Conservation (phyloP, 2,329 filamentous ascomycete species). For the Verticillium alfalfae region DNA sequence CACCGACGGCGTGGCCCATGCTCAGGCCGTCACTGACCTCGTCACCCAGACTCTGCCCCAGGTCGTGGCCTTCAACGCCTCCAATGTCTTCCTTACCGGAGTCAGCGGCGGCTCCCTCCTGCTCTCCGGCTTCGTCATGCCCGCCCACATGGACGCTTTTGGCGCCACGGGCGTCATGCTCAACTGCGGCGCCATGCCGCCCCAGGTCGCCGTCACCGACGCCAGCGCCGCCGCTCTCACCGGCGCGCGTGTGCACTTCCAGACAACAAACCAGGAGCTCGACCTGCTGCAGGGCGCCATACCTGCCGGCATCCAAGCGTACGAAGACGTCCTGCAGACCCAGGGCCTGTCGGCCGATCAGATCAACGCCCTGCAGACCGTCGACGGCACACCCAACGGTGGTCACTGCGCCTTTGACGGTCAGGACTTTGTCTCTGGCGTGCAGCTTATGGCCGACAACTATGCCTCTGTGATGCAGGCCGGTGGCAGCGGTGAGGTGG, state of each 20-base stretch:
- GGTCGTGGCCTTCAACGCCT: slow-evolving; percentile 46
- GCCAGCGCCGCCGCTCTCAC: slow-evolving; percentile 30
- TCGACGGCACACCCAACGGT: slow-evolving; percentile 48
- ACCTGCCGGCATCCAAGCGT: slow-evolving; percentile 42
- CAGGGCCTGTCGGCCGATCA: slow-evolving; percentile 36
- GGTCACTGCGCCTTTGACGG: slow-evolving; percentile 56
- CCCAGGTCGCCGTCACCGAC: slow-evolving; percentile 45
- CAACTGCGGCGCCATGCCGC: slow-evolving; percentile 48
- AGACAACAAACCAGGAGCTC: slow-evolving; percentile 48
- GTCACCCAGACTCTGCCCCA: slow-evolving; percentile 42
- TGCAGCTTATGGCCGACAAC: slow-evolving; percentile 50
- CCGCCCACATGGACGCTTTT: slow-evolving; percentile 46
- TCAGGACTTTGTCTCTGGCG: slow-evolving; percentile 45
- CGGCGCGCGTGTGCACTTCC: slow-evolving; percentile 49
- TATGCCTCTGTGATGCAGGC: slow-evolving; percentile 45
- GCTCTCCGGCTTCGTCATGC: slow-evolving; percentile 52
- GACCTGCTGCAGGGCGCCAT: slow-evolving; percentile 41
- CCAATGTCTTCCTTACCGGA: slow-evolving; percentile 51
- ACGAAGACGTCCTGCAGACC: slow-evolving; percentile 38
- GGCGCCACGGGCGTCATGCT: slow-evolving; percentile 44
- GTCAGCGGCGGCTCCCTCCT: slow-evolving; percentile 50
- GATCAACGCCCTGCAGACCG: slow-evolving; percentile 48
- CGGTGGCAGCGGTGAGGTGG: slow-evolving; percentile 42
- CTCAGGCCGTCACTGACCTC: slow-evolving; percentile 49
- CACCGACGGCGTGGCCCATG: slow-evolving; percentile 49